Evolutionary conservation across 148 eudicot species (phyloP).

Genomic region (Arbutus unedo): DNA sequence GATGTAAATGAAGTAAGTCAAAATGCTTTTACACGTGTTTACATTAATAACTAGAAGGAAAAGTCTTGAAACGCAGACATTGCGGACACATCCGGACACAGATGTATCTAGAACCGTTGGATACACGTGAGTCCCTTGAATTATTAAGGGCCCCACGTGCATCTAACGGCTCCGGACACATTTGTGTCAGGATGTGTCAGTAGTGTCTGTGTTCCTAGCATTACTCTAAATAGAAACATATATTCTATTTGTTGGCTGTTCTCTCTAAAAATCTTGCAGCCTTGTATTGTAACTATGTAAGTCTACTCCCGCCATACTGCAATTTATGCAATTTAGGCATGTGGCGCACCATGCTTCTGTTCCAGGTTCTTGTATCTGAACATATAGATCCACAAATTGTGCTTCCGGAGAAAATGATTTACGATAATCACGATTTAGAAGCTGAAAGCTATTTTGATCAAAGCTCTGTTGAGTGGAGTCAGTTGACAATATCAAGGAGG

Average conservation of each 20-base stretch:
- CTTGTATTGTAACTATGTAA: not conserved
- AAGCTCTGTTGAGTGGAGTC: not conserved
- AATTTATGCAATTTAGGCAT: not conserved
- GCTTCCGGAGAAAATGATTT: not conserved
- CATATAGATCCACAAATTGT: not conserved
- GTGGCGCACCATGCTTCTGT: not conserved
- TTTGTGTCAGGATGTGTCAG: too few relatives aligned
- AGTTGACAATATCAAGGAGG: not conserved
- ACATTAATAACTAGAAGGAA: too few relatives aligned
- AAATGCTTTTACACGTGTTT: not conserved
- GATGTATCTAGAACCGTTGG: too few relatives aligned
- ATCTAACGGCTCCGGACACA: too few relatives aligned
- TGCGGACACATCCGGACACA: too few relatives aligned
- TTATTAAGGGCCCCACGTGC: too few relatives aligned
- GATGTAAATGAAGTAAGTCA: not conserved
- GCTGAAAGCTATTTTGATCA: not conserved
- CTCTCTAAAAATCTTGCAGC: not conserved
- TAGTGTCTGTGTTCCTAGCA: too few relatives aligned
- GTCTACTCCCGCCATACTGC: not conserved
- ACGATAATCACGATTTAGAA: not conserved
- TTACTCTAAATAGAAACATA: not conserved
- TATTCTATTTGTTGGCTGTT: not conserved
- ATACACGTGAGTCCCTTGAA: too few relatives aligned
- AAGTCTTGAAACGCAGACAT: too few relatives aligned
- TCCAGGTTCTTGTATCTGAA: not conserved